Base-by-base conservation (phyloP, 2,329 filamentous ascomycete species). In the Monascus ruber region DNA sequence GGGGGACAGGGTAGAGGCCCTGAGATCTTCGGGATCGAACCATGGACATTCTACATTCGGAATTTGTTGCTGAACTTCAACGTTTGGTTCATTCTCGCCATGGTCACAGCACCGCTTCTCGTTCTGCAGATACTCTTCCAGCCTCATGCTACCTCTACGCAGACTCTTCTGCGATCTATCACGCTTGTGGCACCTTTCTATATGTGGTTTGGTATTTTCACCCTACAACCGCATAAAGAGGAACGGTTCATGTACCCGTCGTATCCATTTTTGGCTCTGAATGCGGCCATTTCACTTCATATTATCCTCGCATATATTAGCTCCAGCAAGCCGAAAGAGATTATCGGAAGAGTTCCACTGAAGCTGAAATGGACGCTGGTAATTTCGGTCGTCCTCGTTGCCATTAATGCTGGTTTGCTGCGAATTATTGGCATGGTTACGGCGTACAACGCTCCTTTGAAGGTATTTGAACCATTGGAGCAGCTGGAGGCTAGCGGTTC, bases 191-290 rank as follows among this genome's bases (percentile, higher is more conserved):
- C 77, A 1, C 91, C 91, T 0, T 94, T 96, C 62, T 98, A 96
- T 59, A 73, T 95, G 56, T 98, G 91, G 91, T 73, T 98, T 26
- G 76, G 66, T 3, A 91, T 96, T 45, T 96, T 98, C 65, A 89
- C 85, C 0, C 59, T 83, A 6, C 91, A 98, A 58, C 85, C 91
- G 10, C 91, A 98, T 66, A 98, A 98, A 56, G 91, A 98, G 60
- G 91, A 98, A 64, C 75, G 91, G 5, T 98, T 98, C 68, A 96
- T 98, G 88, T 98, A 94, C 54, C 91, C 91, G 0, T 84, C 79
- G 2, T 98, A 98, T 54, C 91, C 91, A 1, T 86, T 89, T 46
- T 71, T 98, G 31, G 83, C 84, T 0, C 71, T 98, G 29, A 95
- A 94, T 53, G 88, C 88, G 2, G 84, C 89, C 6, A 74, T 95